Base-by-base conservation (phyloP, 2,329 filamentous ascomycete species). In the Plenodomus biglobosus region DNA sequence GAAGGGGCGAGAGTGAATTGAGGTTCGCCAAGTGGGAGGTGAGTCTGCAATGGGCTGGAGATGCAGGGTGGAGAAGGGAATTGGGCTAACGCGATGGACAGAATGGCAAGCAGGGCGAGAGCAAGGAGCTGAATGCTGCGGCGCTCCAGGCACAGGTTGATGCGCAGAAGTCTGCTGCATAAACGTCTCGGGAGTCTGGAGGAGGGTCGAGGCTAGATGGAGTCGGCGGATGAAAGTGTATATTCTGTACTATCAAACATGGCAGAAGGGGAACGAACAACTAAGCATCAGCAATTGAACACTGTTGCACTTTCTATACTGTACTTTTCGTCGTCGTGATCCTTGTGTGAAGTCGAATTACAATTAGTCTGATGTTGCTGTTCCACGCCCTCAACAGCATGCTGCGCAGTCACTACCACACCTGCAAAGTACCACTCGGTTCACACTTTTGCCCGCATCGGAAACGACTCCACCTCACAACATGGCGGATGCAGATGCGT, bases 11-110 rank as follows among this genome's bases (percentile, higher is more conserved):
- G 76, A 87, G 86, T 78, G 92, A 97, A 46, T 78, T 99, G 67
- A 86, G 86, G 76, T 95, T 96, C 70, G 81, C 90, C 64, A 95
- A 92, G 83, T 99, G 94, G 94, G 81, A 90, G 85, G 94, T 99
- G 78, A 84, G 89, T 83, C 38, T 38, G 32, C 38, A 24, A 24
- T 24, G 22, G 22, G 22, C 10, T 24, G 35, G 35, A 46, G 17
- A 22, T 38, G 30, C 18, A 32, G 42, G 22, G 20, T 8, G 42
- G 38, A 37, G 20, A 38, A 35, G 32, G 30, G 21, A 36, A 42
- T 46, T 56, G 44, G 66, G 71, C 62, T 68, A 56, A 68, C 38
- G 24, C 24, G 19, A 18, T 39, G 53, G 45, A 41, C 76, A 97
- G 94, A 90, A 91, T 79, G 94, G 94, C 81, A 96, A 96, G 85